A percentile compares a stretch with the other conserved stretches of the same genome.
Conservation (phyloP, 2,329 filamentous ascomycete species). For the Gliomastix tumulicola region DNA sequence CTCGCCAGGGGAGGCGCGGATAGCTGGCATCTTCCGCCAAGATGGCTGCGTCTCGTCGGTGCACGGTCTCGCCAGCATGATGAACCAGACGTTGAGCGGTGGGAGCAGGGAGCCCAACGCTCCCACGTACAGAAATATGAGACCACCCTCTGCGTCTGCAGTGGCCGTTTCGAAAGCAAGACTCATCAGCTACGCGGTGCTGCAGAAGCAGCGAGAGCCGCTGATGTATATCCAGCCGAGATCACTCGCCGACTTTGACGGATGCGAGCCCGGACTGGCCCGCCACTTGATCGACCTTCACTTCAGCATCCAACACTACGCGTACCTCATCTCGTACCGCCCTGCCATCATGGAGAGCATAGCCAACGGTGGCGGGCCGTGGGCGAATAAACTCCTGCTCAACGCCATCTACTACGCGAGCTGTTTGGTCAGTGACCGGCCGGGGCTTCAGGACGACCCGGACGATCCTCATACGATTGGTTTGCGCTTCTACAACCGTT, state of each 20-base stretch:
- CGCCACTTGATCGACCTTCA: slow-evolving; percentile 26
- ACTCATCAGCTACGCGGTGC: slow-evolving; percentile 24
- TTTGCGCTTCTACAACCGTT: slow-evolving; percentile 25
- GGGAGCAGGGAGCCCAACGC: slow-evolving; percentile 17
- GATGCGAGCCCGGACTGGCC: slow-evolving; percentile 20
- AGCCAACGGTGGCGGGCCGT: slow-evolving; percentile 24
- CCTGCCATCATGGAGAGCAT: slow-evolving; percentile 30
- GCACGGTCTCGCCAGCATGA: slow-evolving; percentile 23
- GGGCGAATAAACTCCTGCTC: slow-evolving; percentile 25
- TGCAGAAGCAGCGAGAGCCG: slow-evolving; percentile 21
- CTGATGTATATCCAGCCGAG: slow-evolving; percentile 18
- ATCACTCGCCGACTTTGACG: slow-evolving; percentile 22
- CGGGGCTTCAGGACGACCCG: slow-evolving; percentile 21
- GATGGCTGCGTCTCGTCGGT: slow-evolving; percentile 24
- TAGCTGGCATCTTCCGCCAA: slow-evolving; percentile 25
- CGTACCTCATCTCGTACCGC: slow-evolving; percentile 27
- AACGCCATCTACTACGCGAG: slow-evolving; percentile 33
- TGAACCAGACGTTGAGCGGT: slow-evolving; percentile 19
- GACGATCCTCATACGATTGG: slow-evolving; percentile 27
- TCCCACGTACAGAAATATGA: slow-evolving; percentile 18
- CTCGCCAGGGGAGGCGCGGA: slow-evolving; percentile 22
- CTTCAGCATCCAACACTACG: slow-evolving; percentile 26
- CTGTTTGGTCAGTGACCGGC: slow-evolving; percentile 26
- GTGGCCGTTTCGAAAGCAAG: slow-evolving; percentile 19
- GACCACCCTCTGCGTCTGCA: no score